phyloP scores from a whole-genome alignment of 1,139 yeast species.

The Geotrichum citri-aurantii region DNA sequence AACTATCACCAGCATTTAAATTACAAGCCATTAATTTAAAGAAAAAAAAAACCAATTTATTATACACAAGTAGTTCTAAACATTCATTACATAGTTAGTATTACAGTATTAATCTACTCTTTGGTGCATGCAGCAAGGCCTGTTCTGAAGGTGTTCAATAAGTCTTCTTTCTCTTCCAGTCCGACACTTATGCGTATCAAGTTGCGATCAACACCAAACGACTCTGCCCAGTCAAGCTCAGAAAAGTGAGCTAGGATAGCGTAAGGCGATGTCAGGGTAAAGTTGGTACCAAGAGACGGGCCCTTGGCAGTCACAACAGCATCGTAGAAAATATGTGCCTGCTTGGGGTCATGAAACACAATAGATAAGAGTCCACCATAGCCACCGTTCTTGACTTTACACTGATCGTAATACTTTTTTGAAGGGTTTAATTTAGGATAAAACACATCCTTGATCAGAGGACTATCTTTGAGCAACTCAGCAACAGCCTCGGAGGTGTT shows the following conservation, averaged over 20 bases:
- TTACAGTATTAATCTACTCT: not conserved
- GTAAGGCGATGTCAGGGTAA: constrained; percentile 89
- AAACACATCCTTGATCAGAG: constrained; percentile 52
- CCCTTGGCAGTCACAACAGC: constrained; percentile 76
- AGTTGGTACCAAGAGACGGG: constrained; percentile 90
- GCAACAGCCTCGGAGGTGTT: constrained; percentile 56
- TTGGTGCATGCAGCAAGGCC: constrained; percentile 25
- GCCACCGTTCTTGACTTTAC: constrained; percentile 67
- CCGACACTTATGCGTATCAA: constrained; percentile 85
- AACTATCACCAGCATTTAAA: no score
- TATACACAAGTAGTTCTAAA: no score
- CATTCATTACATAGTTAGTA: not conserved
- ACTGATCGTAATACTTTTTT: constrained; percentile 60
- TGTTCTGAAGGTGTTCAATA: constrained; percentile 38
- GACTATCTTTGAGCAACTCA: constrained; percentile 35
- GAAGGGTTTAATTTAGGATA: constrained; percentile 62
- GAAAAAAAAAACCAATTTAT: no score
- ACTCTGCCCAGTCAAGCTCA: constrained; percentile 74
- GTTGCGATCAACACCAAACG: constrained; percentile 80
- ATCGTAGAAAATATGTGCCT: constrained; percentile 73
- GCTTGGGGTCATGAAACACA: constrained; percentile 58
- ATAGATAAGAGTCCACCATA: constrained; percentile 88
- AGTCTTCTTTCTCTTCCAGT: constrained; percentile 40
- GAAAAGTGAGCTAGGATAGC: constrained; percentile 81
- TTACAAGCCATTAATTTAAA: no score